phyloP scores from a whole-genome alignment of 2,329 filamentous ascomycete species.

The Ophiobolus disseminans region DNA sequence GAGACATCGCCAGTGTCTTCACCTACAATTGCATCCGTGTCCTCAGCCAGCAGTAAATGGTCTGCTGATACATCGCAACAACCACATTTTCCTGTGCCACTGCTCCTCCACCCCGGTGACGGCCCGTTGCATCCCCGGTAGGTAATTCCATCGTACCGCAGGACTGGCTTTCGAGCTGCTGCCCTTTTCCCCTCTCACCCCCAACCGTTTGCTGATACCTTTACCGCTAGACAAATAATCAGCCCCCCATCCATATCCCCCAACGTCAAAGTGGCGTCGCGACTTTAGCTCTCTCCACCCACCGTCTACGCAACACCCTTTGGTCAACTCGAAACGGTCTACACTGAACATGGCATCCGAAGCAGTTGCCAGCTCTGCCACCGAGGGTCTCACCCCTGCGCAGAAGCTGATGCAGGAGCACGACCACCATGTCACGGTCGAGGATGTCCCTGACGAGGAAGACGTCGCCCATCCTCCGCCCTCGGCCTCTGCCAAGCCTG shows the following conservation, averaged over 20 bases:
- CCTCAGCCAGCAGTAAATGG: slow-evolving; percentile 5
- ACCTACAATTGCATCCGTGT: slow-evolving; percentile 14
- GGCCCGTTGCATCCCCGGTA: slow-evolving; percentile 1
- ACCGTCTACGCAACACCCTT: slow-evolving; percentile 47
- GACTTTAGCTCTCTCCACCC: slow-evolving; percentile 32
- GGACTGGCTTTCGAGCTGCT: not conserved
- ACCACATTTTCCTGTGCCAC: not conserved
- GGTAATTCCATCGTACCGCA: not conserved
- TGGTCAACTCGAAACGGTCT: slow-evolving; percentile 49
- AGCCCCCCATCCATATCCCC: slow-evolving; percentile 3
- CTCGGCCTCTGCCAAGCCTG: slow-evolving; percentile 43
- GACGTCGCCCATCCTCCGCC: slow-evolving; percentile 66
- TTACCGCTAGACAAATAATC: not conserved
- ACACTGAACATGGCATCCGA: slow-evolving; percentile 50
- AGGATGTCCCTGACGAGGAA: slow-evolving; percentile 84
- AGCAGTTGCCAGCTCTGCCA: slow-evolving; percentile 41
- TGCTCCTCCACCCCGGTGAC: not conserved
- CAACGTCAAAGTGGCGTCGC: slow-evolving; percentile 36
- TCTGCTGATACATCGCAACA: slow-evolving; percentile 7
- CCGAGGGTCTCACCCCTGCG: slow-evolving; percentile 50
- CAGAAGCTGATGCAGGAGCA: slow-evolving; percentile 72
- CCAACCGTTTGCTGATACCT: not conserved
- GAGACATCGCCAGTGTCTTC: slow-evolving; percentile 4
- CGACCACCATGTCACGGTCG: slow-evolving; percentile 72
- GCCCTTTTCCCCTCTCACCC: not conserved